Conservation (phyloP, 2,329 filamentous ascomycete species). For the Phoma sp. region DNA sequence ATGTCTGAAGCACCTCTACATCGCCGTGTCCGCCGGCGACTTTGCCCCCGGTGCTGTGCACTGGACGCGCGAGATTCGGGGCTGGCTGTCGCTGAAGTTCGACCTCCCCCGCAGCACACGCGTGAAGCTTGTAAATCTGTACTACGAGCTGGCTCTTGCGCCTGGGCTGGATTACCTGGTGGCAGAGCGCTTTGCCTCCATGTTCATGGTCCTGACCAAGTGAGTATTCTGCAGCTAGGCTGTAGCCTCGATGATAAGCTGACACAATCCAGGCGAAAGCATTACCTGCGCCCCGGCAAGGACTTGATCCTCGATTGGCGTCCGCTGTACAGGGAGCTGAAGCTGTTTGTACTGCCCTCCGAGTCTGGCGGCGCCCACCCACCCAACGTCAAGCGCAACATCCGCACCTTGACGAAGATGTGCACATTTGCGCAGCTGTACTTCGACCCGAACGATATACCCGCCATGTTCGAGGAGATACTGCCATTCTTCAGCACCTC, state of each 20-base stretch:
- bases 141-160: conserved; percentile 90
- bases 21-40: conserved; percentile 88
- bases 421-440: conserved; percentile 90
- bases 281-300: conserved; percentile 88
- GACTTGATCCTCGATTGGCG: conserved; percentile 94
- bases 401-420: conserved; percentile 81
- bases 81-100: conserved; percentile 96
- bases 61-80: conserved; percentile 95
- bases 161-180: conserved; percentile 84
- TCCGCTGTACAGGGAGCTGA: conserved; percentile 90
- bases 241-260: conserved; percentile 17
- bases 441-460: conserved; percentile 86
- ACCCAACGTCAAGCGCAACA: conserved; percentile 67
- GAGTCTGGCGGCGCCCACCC: conserved; percentile 73
- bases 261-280: conserved; percentile 73
- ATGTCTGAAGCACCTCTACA: conserved; percentile 92
- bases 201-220: conserved; percentile 97
- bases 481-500: conserved; percentile 82
- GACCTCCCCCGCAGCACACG: conserved; percentile 87
- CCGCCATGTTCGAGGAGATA: conserved; percentile 66
- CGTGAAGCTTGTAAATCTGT: conserved; percentile 83
- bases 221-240: conserved; percentile 53
- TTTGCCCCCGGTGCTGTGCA: conserved; percentile 92
- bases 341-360: conserved; percentile 83
- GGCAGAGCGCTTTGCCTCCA: conserved; percentile 90